Evolutionary conservation across 345 rosid genomes (phyloP).

Genomic region (Arabidopsis thaliana): TAIR10.1 NC_003074.8:6169501-6170000

Average conservation of each 20-base stretch:
- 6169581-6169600: slow-evolving; percentile 66
- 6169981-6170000: neutral
- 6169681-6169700: slow-evolving; percentile 23
- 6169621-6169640: slow-evolving; percentile 54
- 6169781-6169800: slow-evolving; percentile 64
- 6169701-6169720: neutral
- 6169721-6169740: neutral
- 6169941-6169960: neutral
- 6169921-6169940: neutral
- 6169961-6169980: neutral
- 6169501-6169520: neutral
- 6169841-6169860: slow-evolving; percentile 1
- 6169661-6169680: slow-evolving; percentile 62
- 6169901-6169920: slow-evolving; percentile 7
- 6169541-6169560: slow-evolving; percentile 42
- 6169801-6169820: slow-evolving; percentile 39
- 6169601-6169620: slow-evolving; percentile 46
- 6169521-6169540: slow-evolving; percentile 35
- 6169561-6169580: slow-evolving; percentile 63
- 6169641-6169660: slow-evolving; percentile 53
- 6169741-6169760: neutral
- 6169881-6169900: slow-evolving; percentile 6
- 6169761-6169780: slow-evolving; percentile 61
- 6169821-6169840: slow-evolving; percentile 29
- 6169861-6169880: slow-evolving; percentile 10